These are phyloP conservation scores for Quercus parvula DNA, from an alignment of 306 rosid species.

Conservation along the genomic window DNA sequence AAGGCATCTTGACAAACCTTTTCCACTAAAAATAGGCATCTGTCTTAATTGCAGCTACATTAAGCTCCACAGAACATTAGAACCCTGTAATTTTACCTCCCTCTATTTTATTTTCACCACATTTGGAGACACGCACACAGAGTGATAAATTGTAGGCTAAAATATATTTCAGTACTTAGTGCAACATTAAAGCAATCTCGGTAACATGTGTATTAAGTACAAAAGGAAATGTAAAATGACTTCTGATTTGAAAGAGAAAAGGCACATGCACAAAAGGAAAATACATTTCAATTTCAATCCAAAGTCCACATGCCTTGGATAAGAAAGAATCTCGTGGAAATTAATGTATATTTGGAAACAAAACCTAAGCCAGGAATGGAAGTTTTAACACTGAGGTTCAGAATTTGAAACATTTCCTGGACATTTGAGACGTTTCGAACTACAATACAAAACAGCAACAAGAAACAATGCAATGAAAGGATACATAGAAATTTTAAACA, in stretches of 20 bases:
- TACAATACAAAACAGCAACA: neutral
- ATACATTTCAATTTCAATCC: neutral
- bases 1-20: neutral
- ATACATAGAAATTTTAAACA: neutral
- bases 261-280: neutral
- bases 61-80: neutral
- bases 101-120: neutral
- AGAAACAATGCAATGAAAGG: neutral
- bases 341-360: no score
- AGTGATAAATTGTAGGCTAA: neutral
- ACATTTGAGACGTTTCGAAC: no score
- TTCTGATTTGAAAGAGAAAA: constrained; percentile 1
- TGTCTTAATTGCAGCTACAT: neutral
- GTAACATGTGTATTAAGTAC: neutral
- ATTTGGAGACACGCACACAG: neutral
- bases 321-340: no score
- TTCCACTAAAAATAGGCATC: neutral
- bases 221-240: constrained; percentile 11
- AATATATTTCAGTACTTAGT: constrained; percentile 1
- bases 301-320: neutral
- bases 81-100: neutral
- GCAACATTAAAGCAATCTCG: constrained; percentile 4
- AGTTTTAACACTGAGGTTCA: no score
- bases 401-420: no score
- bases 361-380: no score